Evolutionary conservation across 2,329 filamentous ascomycete genomes (phyloP), one percentile per base, ranked within the genome.

Genomic region (Exophiala alcalophila): DNA sequence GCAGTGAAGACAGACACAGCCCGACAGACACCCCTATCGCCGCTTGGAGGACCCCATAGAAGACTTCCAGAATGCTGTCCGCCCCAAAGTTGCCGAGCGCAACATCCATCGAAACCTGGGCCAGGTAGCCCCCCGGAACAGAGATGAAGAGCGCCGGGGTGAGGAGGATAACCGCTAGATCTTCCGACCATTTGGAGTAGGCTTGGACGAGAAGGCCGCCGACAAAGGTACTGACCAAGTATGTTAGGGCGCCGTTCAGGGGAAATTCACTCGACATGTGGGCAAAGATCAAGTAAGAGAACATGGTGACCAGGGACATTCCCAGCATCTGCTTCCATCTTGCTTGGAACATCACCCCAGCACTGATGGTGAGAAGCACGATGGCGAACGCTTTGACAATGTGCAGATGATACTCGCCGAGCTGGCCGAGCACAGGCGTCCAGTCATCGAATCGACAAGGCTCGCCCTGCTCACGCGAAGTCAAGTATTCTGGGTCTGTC

Each of bases 91-190:
- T n/a, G 4, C 25, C 3, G 24, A 14, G n/a, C 27, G 16, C 34
- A 82, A n/a, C n/a, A n/a, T n/a, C n/a, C n/a, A n/a, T n/a, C n/a
- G n/a, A n/a, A n/a, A n/a, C n/a, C n/a, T n/a, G n/a, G n/a, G n/a
- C n/a, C n/a, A n/a, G n/a, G n/a, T n/a, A 64, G 1, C 78, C 78
- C 2, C 70, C 76, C 0, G 78, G 78, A 0, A 82, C 78, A 46
- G 80, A 75, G 4, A 81, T 76, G 50, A 94, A 94, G 52, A 95
- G 92, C 4, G 84, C 89, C 0, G 89, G 89, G 7, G 94, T 69
- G 73, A 95, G 86, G 1, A 86, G 84, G 0, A 87, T 86, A 0
- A 87, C 88, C 0, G 89, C 89, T 2, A 94, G 77, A 1, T 84
- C 85, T 61, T 89, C 87, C 5, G 83, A 61, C 23, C 72, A 55